Evolutionary conservation across 2,329 filamentous ascomycete genomes (phyloP).

Genomic region (Colletotrichum costaricense): DNA sequence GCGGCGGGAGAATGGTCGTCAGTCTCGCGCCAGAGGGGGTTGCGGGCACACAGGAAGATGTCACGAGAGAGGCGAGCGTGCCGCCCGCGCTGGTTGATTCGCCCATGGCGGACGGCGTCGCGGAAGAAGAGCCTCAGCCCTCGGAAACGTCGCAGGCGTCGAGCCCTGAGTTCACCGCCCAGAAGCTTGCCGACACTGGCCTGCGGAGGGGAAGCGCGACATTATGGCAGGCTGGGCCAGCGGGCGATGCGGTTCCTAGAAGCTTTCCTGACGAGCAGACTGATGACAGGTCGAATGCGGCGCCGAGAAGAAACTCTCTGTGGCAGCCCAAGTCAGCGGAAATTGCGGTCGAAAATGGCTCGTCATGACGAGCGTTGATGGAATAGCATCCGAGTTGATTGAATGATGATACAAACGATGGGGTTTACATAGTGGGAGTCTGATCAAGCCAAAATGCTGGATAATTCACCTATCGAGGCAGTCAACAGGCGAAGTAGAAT

Average conservation of each 20-base stretch:
- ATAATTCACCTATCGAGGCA: background rate
- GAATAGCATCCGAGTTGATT: background rate
- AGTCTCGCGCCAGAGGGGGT: background rate
- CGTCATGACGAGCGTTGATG: conserved; percentile 2
- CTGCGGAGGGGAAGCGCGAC: conserved; percentile 18
- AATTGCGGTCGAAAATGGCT: background rate
- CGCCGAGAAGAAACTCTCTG: background rate
- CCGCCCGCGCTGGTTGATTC: conserved; percentile 17
- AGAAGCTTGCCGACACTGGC: conserved; percentile 10
- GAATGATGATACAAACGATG: background rate
- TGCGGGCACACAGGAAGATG: background rate
- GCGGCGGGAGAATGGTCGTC: conserved; percentile 77
- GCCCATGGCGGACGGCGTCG: background rate
- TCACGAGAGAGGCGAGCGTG: conserved; percentile 10
- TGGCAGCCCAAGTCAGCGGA: conserved; percentile 25
- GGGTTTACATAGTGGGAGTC: background rate
- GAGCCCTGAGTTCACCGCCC: conserved; percentile 25
- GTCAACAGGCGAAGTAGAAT: background rate
- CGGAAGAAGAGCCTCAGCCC: background rate
- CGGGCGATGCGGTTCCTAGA: conserved; percentile 15
- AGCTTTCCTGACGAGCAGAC: conserved; percentile 11
- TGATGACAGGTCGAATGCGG: background rate
- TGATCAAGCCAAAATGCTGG: background rate
- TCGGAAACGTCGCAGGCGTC: conserved; percentile 6
- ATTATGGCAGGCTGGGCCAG: conserved; percentile 13